Conservation (phyloP, 345 rosid genomes). For the Raphanus sativus region DNA sequence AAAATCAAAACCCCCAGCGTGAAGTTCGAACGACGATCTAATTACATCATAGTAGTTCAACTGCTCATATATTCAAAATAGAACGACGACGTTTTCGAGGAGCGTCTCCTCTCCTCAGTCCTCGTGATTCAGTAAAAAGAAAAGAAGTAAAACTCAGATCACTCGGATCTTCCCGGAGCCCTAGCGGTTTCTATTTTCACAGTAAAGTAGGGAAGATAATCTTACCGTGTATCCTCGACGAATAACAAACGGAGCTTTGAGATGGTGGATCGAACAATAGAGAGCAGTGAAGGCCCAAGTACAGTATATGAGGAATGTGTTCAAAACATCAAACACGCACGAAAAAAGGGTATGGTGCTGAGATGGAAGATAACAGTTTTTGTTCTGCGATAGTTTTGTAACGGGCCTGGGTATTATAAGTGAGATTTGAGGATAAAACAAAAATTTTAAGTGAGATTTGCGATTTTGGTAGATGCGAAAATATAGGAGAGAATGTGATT, state of each 20-base stretch:
- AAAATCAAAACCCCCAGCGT: background rate
- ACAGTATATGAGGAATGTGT: background rate
- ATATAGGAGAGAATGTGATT: background rate
- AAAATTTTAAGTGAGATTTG: constrained; percentile 13
- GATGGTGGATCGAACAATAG: background rate
- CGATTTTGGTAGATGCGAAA: constrained; percentile 12
- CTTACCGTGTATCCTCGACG: too few relatives aligned
- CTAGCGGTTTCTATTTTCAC: too few relatives aligned
- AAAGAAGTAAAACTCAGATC: too few relatives aligned
- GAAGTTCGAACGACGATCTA: background rate
- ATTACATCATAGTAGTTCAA: background rate
- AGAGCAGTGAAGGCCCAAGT: background rate
- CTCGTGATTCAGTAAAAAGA: background rate
- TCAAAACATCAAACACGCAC: background rate
- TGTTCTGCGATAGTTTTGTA: background rate
- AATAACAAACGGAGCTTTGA: too few relatives aligned
- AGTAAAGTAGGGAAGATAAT: too few relatives aligned
- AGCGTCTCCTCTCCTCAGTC: too few relatives aligned
- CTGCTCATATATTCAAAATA: too few relatives aligned
- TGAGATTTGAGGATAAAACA: constrained; percentile 9
- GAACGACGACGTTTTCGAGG: background rate
- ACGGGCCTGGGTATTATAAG: background rate
- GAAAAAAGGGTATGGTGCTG: constrained; percentile 6
- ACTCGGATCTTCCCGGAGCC: too few relatives aligned
- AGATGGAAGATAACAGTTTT: constrained; percentile 13